Evolutionary conservation across 2,329 filamentous ascomycete genomes (phyloP).

Genomic region (Trichoderma koningii): DNA sequence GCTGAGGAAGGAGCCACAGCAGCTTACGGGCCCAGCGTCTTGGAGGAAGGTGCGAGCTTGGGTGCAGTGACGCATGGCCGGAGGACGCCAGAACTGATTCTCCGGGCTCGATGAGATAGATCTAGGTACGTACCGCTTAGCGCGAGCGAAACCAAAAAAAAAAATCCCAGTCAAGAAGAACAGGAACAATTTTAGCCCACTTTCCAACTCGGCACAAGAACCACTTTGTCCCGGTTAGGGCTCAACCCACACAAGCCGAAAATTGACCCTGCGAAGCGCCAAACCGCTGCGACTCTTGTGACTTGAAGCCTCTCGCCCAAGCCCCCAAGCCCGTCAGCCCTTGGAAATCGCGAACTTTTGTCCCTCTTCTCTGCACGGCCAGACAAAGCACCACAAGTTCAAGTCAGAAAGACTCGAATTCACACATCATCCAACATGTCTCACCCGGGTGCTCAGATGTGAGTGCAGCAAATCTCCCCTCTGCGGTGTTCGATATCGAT

Average conservation of each 20-base stretch:
- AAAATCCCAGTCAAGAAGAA: background rate
- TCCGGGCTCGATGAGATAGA: conserved; percentile 21
- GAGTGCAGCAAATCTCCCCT: conserved; percentile 42
- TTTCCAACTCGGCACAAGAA: background rate
- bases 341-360: conserved; percentile 25
- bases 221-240: conserved; percentile 33
- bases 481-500: conserved; percentile 20
- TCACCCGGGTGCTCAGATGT: conserved; percentile 64
- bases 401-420: conserved; percentile 32
- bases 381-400: conserved; percentile 30
- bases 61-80: conserved; percentile 5
- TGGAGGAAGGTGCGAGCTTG: background rate
- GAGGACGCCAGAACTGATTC: conserved; percentile 32
- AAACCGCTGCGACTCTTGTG: conserved; percentile 24
- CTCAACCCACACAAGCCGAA: conserved; percentile 37
- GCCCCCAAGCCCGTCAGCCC: conserved; percentile 22
- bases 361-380: conserved; percentile 26
- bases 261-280: conserved; percentile 28
- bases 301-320: conserved; percentile 11
- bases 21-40: background rate
- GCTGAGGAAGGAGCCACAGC: conserved; percentile 1
- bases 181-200: background rate
- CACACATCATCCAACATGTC: conserved; percentile 56
- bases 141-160: background rate
- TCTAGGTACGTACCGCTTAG: background rate